phyloP scores from a whole-genome alignment of 2,329 filamentous ascomycete species.

The Calonectria montana region DNA sequence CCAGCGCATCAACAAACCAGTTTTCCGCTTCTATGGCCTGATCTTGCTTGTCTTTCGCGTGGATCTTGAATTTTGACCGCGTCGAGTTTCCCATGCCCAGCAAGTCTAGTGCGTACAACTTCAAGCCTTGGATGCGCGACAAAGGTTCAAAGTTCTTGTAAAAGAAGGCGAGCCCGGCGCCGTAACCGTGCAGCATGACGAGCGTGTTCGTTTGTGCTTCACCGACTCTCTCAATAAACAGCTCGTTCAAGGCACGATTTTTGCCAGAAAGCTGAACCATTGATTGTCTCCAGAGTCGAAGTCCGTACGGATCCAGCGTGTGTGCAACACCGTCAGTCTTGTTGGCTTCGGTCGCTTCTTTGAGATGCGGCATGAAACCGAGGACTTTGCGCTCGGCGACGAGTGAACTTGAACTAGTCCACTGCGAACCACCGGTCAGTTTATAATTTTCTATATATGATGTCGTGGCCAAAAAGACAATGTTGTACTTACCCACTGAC shows the following conservation, averaged over 20 bases:
- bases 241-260: slow-evolving; percentile 90
- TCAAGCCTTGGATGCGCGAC: slow-evolving; percentile 83
- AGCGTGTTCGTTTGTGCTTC: slow-evolving; percentile 80
- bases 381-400: slow-evolving; percentile 90
- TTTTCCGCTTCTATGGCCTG: slow-evolving; percentile 90
- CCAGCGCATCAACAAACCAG: slow-evolving; percentile 95
- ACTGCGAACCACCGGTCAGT: slow-evolving; percentile 62
- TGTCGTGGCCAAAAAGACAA: neutral
- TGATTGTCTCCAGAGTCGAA: slow-evolving; percentile 84
- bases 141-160: slow-evolving; percentile 97
- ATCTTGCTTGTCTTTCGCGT: slow-evolving; percentile 80
- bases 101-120: slow-evolving; percentile 92
- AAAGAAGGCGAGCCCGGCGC: slow-evolving; percentile 96
- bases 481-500: neutral
- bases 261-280: slow-evolving; percentile 90
- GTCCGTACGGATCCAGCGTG: slow-evolving; percentile 82
- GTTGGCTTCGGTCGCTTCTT: slow-evolving; percentile 75
- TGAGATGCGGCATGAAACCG: slow-evolving; percentile 84
- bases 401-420: slow-evolving; percentile 83
- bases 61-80: slow-evolving; percentile 84
- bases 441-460: neutral
- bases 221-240: slow-evolving; percentile 48
- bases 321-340: slow-evolving; percentile 54
- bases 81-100: slow-evolving; percentile 95
- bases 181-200: slow-evolving; percentile 97